These are phyloP conservation scores for Chlorella sp. DNA, from an alignment of 139 green algal species.

Conservation along the genomic window DNA sequence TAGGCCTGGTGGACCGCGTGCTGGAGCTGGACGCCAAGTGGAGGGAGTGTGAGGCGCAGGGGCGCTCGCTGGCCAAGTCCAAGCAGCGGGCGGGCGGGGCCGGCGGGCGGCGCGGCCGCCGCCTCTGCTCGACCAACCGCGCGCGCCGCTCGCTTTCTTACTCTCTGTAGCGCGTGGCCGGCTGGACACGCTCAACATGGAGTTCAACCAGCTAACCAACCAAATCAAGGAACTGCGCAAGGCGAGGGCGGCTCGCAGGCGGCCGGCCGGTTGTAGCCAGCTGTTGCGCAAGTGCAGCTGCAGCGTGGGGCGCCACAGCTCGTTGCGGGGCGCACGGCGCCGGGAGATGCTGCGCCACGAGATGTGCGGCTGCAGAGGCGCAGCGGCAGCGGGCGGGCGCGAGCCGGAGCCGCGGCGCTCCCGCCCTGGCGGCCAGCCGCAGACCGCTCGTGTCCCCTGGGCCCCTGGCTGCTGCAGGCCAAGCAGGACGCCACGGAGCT, in stretches of 20 bases:
- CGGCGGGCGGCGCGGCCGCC: not conserved
- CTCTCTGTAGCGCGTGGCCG: constrained; percentile 67
- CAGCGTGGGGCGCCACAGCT: too few species aligned
- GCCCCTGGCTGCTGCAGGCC: constrained; percentile 54
- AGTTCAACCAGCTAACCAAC: constrained; percentile 95
- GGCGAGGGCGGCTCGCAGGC: too few species aligned
- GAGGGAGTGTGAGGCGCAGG: constrained; percentile 62
- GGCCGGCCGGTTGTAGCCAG: too few species aligned
- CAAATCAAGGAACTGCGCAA: constrained; percentile 81
- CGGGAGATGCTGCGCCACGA: too few species aligned
- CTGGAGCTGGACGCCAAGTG: constrained; percentile 91
- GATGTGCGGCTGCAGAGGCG: too few species aligned
- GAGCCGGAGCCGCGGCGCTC: not conserved
- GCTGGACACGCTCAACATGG: constrained; percentile 84
- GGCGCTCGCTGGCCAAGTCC: too few species aligned
- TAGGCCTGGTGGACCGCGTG: constrained; percentile 89
- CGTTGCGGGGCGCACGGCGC: too few species aligned
- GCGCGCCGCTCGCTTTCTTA: not conserved
- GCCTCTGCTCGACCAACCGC: not conserved
- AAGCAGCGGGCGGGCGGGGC: too few species aligned
- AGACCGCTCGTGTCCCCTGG: not conserved
- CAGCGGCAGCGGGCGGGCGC: too few species aligned
- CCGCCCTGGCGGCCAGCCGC: too few species aligned
- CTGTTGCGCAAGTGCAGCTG: too few species aligned
- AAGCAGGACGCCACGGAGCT: constrained; percentile 85